phyloP scores from a whole-genome alignment of 345 rosid species.

The Camelina sativa region DNA sequence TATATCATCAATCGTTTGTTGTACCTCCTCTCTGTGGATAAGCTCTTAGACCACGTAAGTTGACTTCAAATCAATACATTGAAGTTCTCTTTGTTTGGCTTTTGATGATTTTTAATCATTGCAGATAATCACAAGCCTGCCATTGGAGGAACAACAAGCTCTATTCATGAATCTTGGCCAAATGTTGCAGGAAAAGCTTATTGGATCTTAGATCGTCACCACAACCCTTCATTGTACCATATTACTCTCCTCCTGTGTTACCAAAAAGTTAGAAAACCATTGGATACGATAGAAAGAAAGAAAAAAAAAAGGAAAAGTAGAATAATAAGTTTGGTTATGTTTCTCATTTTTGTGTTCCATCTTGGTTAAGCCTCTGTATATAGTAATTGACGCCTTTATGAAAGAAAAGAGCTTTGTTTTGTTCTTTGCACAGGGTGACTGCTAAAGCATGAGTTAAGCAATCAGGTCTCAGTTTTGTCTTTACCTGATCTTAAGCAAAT shows the following conservation, averaged over 20 bases:
- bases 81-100: conserved; percentile 7
- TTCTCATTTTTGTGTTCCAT: background rate
- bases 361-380: conserved; percentile 31
- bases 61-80: background rate
- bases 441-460: too few relatives aligned
- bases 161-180: conserved; percentile 70
- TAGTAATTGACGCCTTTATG: background rate
- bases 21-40: conserved; percentile 66
- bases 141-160: conserved; percentile 77
- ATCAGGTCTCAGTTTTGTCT: too few relatives aligned
- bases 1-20: conserved; percentile 89
- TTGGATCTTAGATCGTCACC: conserved; percentile 36
- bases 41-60: conserved; percentile 75
- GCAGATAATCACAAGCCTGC: conserved; percentile 67
- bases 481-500: too few relatives aligned
- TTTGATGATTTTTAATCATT: background rate
- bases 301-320: background rate
- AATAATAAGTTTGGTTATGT: conserved; percentile 17
- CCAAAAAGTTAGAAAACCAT: background rate
- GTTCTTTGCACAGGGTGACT: too few relatives aligned
- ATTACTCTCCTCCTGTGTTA: background rate
- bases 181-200: conserved; percentile 60
- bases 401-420: conserved; percentile 2
- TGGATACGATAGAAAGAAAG: conserved; percentile 2
- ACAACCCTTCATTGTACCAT: conserved; percentile 8